phyloP scores from a whole-genome alignment of 2,329 filamentous ascomycete genomes.

The Setomelanomma holmii region DNA sequence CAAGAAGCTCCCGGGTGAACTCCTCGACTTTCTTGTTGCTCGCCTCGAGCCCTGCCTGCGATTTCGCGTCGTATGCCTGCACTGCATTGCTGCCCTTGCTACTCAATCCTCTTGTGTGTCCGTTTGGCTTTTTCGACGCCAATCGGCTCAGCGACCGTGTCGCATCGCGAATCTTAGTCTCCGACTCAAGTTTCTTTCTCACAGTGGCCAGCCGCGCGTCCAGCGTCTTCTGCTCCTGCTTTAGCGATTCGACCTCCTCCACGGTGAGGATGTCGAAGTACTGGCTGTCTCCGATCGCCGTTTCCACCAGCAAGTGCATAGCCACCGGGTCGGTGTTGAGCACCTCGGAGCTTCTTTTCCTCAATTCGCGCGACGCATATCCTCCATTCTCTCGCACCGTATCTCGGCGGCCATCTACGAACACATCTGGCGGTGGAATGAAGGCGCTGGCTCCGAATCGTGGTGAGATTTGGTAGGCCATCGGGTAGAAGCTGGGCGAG shows the following conservation, averaged over 20 bases:
- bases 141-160: conserved; percentile 85
- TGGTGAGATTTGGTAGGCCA: conserved; percentile 47
- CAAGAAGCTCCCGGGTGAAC: conserved; percentile 79
- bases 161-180: conserved; percentile 93
- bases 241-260: conserved; percentile 89
- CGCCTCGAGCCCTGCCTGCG: conserved; percentile 75
- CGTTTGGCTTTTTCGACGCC: conserved; percentile 65
- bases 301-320: conserved; percentile 92
- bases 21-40: conserved; percentile 86
- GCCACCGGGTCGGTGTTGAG: conserved; percentile 68
- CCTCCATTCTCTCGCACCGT: conserved; percentile 33
- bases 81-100: conserved; percentile 52
- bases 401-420: conserved; percentile 40
- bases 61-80: conserved; percentile 50
- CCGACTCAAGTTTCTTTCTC: conserved; percentile 82
- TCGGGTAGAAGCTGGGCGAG: conserved; percentile 45
- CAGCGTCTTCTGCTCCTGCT: conserved; percentile 81
- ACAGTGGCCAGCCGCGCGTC: conserved; percentile 81
- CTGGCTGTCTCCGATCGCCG: conserved; percentile 86
- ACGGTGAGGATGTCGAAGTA: conserved; percentile 85
- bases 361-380: conserved; percentile 37
- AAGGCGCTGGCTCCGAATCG: conserved; percentile 47
- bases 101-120: conserved; percentile 59
- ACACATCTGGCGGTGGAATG: conserved; percentile 48
- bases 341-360: conserved; percentile 39